Conservation (phyloP, 805 yeast species). For the Metschnikowia sp. region DNA sequence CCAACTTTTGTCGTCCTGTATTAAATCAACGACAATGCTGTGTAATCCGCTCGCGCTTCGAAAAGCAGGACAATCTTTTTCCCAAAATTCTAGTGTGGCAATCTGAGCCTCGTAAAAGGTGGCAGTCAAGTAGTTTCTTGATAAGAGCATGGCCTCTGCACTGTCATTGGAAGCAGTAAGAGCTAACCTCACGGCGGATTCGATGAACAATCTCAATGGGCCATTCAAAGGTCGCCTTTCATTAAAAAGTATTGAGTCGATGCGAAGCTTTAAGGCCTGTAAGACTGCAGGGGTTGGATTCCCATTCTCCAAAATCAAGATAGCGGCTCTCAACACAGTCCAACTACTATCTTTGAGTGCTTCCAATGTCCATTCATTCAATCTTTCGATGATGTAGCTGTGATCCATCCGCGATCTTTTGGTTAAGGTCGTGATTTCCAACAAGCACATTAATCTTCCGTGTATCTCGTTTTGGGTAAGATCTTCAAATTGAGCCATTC, state of each 20-base stretch:
- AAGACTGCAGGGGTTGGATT: background rate
- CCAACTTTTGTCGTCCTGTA: background rate
- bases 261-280: background rate
- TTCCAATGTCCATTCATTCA: background rate
- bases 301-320: slow-evolving; percentile 3
- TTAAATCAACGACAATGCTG: background rate
- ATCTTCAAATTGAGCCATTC: slow-evolving; percentile 11
- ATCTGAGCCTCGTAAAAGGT: slow-evolving; percentile 6
- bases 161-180: slow-evolving; percentile 16
- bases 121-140: background rate
- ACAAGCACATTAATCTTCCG: slow-evolving; percentile 11
- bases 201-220: slow-evolving; percentile 31
- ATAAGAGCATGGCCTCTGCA: background rate
- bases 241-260: background rate
- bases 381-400: background rate
- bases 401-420: background rate
- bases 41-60: background rate
- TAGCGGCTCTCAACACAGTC: slow-evolving; percentile 8
- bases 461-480: slow-evolving; percentile 7
- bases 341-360: slow-evolving; percentile 36
- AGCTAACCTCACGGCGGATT: slow-evolving; percentile 21
- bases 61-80: background rate
- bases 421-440: slow-evolving; percentile 4
- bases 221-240: slow-evolving; percentile 4
- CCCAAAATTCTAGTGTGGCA: slow-evolving; percentile 5